A percentile compares a stretch with the other conserved stretches of the same genome.
Evolutionary conservation across 345 rosid genomes (phyloP).

Genomic region (Acer saccharum): DNA sequence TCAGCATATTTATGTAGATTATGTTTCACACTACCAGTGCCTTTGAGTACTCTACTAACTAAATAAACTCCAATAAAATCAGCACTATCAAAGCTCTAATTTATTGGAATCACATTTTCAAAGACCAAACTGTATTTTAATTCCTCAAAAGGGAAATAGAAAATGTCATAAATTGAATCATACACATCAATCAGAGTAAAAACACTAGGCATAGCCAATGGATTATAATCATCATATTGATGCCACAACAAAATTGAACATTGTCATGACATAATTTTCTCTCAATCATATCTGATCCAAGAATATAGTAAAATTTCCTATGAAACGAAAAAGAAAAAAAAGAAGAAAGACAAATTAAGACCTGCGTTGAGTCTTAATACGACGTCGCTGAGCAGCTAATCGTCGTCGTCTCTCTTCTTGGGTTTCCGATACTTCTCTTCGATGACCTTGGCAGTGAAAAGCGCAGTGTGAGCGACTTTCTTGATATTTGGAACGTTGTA

Average conservation of each 20-base stretch:
- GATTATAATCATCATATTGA: neutral
- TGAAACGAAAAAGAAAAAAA: neutral
- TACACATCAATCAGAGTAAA: neutral
- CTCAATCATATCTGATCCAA: neutral
- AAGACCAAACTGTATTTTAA: neutral
- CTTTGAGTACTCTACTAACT: neutral
- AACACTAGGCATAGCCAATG: neutral
- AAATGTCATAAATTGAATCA: neutral
- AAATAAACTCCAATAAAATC: neutral
- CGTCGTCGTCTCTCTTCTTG: conserved; percentile 13
- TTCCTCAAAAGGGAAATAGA: neutral
- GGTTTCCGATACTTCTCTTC: conserved; percentile 49
- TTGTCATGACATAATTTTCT: neutral
- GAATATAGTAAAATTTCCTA: neutral
- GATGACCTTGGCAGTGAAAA: conserved; percentile 53
- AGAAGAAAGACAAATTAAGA: neutral
- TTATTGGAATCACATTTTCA: neutral
- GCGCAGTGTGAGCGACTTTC: conserved; percentile 44
- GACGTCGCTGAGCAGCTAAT: conserved; percentile 1
- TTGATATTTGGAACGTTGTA: conserved; percentile 85
- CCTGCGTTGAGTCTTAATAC: conserved; percentile 1
- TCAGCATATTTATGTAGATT: neutral
- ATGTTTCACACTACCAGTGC: neutral
- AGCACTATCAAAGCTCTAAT: neutral
- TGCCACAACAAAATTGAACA: neutral